phyloP scores from a whole-genome alignment of 352 stramenopile genomes.

The Pythium aristosporum region DNA sequence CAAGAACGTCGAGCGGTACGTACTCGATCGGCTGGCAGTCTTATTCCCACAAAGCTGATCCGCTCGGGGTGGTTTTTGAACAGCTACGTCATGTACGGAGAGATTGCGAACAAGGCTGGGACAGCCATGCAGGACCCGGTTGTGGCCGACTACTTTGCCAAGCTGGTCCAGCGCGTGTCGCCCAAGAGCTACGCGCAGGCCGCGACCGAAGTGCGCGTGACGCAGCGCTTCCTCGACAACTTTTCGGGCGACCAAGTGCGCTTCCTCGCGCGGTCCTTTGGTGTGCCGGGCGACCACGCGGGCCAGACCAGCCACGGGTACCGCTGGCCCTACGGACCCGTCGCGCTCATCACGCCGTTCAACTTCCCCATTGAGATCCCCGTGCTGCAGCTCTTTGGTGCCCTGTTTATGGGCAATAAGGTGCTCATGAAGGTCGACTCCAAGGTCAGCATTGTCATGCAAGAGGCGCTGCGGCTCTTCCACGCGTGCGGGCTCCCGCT shows the following conservation, averaged over 20 bases:
- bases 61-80: neutral
- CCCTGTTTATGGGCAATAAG: slow-evolving; percentile 99
- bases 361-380: slow-evolving; percentile 99
- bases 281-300: slow-evolving; percentile 95
- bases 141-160: slow-evolving; percentile 95
- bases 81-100: slow-evolving; percentile 69
- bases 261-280: slow-evolving; percentile 95
- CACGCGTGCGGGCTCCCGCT: slow-evolving; percentile 95
- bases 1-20: slow-evolving; percentile 96
- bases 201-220: slow-evolving; percentile 91
- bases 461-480: slow-evolving; percentile 95
- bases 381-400: slow-evolving; percentile 98
- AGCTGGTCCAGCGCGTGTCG: slow-evolving; percentile 95
- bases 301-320: slow-evolving; percentile 95
- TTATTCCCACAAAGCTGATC: neutral
- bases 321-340: slow-evolving; percentile 95
- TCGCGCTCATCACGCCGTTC: slow-evolving; percentile 97
- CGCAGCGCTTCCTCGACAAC: slow-evolving; percentile 97
- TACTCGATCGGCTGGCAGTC: no score
- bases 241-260: slow-evolving; percentile 97
- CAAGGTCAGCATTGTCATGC: slow-evolving; percentile 97
- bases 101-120: slow-evolving; percentile 82
- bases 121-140: slow-evolving; percentile 83
- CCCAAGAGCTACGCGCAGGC: slow-evolving; percentile 97
- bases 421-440: slow-evolving; percentile 94